Evolutionary conservation across 164 flowering plant species (phyloP).

Genomic region (Chloranthus sessilifolius): DNA sequence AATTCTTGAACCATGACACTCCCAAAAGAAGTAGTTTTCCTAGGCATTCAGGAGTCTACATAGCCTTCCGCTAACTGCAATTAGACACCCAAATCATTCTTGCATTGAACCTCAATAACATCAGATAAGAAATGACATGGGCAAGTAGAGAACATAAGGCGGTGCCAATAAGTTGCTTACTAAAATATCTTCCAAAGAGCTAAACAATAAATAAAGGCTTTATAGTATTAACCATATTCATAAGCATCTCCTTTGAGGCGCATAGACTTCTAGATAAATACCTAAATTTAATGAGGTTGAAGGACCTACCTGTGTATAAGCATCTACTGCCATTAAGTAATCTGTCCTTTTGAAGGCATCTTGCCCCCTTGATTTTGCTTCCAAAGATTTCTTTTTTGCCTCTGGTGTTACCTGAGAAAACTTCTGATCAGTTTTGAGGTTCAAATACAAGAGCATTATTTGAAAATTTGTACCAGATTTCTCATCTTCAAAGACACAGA

Average conservation of each 20-base stretch:
- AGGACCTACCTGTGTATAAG: conserved; percentile 76
- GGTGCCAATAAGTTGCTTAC: background rate
- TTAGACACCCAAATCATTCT: too few relatives aligned
- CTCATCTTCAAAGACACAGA: too few relatives aligned
- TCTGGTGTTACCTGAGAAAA: conserved; percentile 64
- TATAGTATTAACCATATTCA: background rate
- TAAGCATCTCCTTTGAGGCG: background rate
- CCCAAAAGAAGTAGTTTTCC: too few relatives aligned
- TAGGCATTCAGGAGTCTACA: too few relatives aligned
- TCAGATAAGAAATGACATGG: too few relatives aligned
- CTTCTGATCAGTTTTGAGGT: background rate
- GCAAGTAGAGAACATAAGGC: background rate
- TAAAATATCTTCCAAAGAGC: background rate
- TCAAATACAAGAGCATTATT: background rate
- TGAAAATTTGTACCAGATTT: background rate
- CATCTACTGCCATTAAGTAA: conserved; percentile 64
- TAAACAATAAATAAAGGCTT: background rate
- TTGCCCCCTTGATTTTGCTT: conserved; percentile 87
- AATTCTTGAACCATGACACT: too few relatives aligned
- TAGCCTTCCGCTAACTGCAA: too few relatives aligned
- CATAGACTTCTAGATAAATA: background rate
- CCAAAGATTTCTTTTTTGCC: conserved; percentile 76
- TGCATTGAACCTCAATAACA: too few relatives aligned
- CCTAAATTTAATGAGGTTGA: background rate
- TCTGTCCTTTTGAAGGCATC: conserved; percentile 78